Evolutionary conservation across 768 basidiomycete species (phyloP).

Genomic region (Kwoniella bestiolae): DNA sequence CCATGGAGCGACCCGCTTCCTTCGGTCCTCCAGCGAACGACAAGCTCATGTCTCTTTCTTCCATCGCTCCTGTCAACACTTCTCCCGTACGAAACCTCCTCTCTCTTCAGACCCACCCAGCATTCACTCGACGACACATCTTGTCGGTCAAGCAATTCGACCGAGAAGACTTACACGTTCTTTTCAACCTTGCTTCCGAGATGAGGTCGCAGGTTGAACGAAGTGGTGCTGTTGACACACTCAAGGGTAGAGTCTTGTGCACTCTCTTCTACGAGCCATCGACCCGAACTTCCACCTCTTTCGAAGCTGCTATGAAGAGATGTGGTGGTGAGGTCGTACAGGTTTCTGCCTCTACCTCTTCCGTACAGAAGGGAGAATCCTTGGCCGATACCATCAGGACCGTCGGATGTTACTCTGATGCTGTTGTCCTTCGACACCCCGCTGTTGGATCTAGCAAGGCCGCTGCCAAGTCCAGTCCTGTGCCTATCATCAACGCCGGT

Average conservation of each 20-base stretch:
- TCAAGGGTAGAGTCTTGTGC: conserved; percentile 87
- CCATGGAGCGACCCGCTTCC: conserved; percentile 14
- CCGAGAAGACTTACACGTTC: conserved; percentile 83
- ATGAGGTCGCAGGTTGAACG: conserved; percentile 96
- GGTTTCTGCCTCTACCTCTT: conserved; percentile 77
- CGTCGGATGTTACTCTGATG: conserved; percentile 92
- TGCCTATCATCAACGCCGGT: conserved; percentile 95
- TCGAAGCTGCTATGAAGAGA: conserved; percentile 98
- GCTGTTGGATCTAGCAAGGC: conserved; percentile 89
- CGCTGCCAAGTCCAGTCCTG: conserved; percentile 94
- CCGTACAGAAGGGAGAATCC: conserved; percentile 90
- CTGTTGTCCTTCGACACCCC: conserved; percentile 91
- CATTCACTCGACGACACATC: conserved; percentile 91
- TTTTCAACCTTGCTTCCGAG: conserved; percentile 93
- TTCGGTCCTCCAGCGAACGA: conserved; percentile 25
- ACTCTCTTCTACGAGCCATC: conserved; percentile 96
- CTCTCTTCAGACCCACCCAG: conserved; percentile 69
- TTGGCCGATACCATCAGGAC: conserved; percentile 92
- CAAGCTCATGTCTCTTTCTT: conserved; percentile 48
- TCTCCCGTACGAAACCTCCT: conserved; percentile 59
- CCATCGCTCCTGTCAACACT: conserved; percentile 53
- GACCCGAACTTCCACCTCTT: conserved; percentile 91
- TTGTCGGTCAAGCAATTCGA: conserved; percentile 92
- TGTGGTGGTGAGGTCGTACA: conserved; percentile 95
- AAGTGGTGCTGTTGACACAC: conserved; percentile 80